A percentile compares a stretch with the other conserved stretches of the same genome.
phyloP scores from a whole-genome alignment of 208 protist species.

The Zelonia costaricensis region DNA sequence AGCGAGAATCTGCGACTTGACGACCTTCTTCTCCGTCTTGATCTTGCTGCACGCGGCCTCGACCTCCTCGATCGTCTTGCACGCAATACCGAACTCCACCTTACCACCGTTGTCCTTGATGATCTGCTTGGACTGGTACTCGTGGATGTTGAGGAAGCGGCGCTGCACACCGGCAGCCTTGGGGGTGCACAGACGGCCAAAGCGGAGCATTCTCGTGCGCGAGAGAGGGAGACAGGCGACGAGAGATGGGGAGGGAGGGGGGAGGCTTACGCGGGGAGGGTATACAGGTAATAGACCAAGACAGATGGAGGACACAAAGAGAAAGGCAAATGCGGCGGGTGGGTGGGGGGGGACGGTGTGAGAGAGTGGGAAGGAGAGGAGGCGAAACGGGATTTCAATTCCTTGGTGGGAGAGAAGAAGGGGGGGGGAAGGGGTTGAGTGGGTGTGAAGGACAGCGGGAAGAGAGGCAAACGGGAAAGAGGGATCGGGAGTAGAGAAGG shows the following conservation, averaged over 20 bases:
- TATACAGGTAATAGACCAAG: neutral
- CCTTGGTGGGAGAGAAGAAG: no score
- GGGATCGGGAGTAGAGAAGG: no score
- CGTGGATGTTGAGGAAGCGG: conserved; percentile 93
- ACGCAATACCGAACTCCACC: conserved; percentile 91
- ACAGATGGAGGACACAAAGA: no score
- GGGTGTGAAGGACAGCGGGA: no score
- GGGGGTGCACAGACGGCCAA: conserved; percentile 64
- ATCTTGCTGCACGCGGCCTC: conserved; percentile 89
- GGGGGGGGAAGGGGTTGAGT: no score
- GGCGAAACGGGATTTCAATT: no score
- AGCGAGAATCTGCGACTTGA: conserved; percentile 99
- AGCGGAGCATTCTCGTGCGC: conserved; percentile 82
- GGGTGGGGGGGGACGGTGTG: no score
- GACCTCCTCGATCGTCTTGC: conserved; percentile 86
- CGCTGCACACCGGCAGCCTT: conserved; percentile 61
- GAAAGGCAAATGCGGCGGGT: no score
- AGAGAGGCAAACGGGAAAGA: no score
- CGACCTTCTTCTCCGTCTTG: conserved; percentile 93
- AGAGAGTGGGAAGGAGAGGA: no score
- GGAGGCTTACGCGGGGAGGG: neutral
- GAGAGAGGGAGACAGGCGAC: neutral
- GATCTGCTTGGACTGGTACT: conserved; percentile 93
- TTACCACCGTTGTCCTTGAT: conserved; percentile 89
- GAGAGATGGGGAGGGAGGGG: neutral